Base-by-base conservation (phyloP, 345 rosid genomes). In the Gynandropsis gynandra region DNA sequence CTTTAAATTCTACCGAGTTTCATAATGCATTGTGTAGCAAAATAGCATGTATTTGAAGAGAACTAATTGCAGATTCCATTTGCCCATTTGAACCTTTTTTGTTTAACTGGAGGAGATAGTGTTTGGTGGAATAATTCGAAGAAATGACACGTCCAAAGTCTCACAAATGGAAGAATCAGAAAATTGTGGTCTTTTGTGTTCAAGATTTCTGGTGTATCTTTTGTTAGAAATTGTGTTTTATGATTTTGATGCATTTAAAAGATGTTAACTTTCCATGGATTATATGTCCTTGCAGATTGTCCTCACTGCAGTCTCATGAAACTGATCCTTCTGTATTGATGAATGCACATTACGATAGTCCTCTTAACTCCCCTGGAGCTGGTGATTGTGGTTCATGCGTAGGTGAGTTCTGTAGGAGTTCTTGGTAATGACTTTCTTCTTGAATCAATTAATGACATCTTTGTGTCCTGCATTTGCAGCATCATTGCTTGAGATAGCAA, bases 351-450 rank as follows among this genome's bases (percentile, higher is more conserved):
- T 92, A 74, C 71, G 98, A 92, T 56, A 73, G 97, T 60, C 79
- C 97, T 15, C 80, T 88, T 38, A 88, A 82, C 43, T 92, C 98
- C 9, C 94, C 94, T 7, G 98, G 98, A 61, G 98, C 98, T 64
- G 94, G 88, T 44, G 98, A 92, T 56, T 92, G 98, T 67, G 98
- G 76, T 52, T 81, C 98, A 47, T 87, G 98, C 63, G 97, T 87
- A 63, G 98, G 98, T 92, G 55, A 18, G 95, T 59, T 47, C 47
- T 9, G 5, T 59, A 11, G 36, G n/a, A n/a, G n/a, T 40, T 59
- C 8, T 59, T 41, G 21, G 13, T 32, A 16, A 24, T 24, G 14
- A 4, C 33, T 33, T 38, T 49, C 31, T 35, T 64, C 31, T 41
- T 52, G 40, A 19, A 51, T 50, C 31, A 55, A 12, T 37, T 44